Base-by-base conservation (phyloP, 2,329 filamentous ascomycete genomes). In the Talaromyces sp. region DNA sequence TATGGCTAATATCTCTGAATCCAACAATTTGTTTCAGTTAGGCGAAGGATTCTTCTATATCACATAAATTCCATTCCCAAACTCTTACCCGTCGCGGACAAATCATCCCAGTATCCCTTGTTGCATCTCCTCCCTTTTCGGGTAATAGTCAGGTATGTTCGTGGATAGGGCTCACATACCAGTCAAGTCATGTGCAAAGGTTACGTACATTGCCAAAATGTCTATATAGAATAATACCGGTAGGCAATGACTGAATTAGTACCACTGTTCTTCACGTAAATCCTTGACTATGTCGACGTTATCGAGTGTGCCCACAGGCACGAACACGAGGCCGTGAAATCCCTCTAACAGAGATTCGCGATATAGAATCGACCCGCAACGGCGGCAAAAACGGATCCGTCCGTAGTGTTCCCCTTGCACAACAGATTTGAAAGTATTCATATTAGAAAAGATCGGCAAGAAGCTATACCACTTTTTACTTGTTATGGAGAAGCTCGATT, bases 251-350 rank as follows among this genome's bases (percentile, higher is more conserved):
- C 5, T 31, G 29, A 54, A 38, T 27, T 40, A 58, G 34, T 40
- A 58, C 54, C 54, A 58, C 3, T 58, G 3, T n/a, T 58, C 54
- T 11, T 58, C 54, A 36, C 4, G 54, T 40, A 58, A 22, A 27
- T 58, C 34, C 54, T 58, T 40, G 11, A 58, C 54, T 2, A n/a
- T 13, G 36, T 58, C 54, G 13, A 58, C 36, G 7, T 58, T 17
- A 58, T 58, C 54, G 5, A 58, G 36, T n/a, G 54, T 58, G n/a
- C 54, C 54, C 3, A 58, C 54, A 27, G 54, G 54, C 54, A 58
- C 54, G 13, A 58, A 58, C 10, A 58, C 19, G 2, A 58, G 19
- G 34, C 54, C 54, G n/a, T n/a, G 54, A 13, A 58, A 58, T 27
- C 54, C 54, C 36, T 58, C 54, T 27, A 40, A 5, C 10, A 22